Base-by-base conservation (phyloP, 805 yeast species). In the Tanozyma kutaoensis region DNA sequence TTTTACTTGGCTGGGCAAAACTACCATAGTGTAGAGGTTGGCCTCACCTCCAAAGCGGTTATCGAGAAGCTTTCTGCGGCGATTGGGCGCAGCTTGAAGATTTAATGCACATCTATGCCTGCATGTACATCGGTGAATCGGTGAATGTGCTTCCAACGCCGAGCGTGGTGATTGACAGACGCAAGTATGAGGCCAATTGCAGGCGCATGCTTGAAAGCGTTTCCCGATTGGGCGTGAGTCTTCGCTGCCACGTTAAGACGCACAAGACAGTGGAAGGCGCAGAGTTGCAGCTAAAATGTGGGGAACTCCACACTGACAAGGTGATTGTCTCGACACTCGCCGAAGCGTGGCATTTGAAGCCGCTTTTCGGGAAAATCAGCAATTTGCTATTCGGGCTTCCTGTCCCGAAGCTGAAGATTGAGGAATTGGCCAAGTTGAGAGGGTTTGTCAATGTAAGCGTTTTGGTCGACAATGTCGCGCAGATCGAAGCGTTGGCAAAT, bases 201-300 rank as follows among this genome's bases (percentile, higher is more conserved):
- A 50, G 48, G 8, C 46, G 45, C 17, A 71, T 74, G 80, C 53
- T 70, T 8, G 38, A 41, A 4, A 59, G 58, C 29, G 68, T 73
- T 0, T 27, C 34, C 2, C 42, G 43, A 2, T 39, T 72, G 15
- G 33, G 39, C 3, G 56, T 58, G 5, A 54, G 47, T 12, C 77
- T 78, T 44, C 57, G 93, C 32, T 76, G 79, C 3, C 85, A 78
- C 43, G 71, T 79, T 14, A 79, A 79, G 47, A 80, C 91, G 0
- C 85, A 76, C 45, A 79, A 80, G 45, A 65, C 79, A 1, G 36
- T 57, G 8, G 77, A 73, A 37, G 85, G 80, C 5, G 54, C 72
- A 3, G 38, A 46, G 14, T 45, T 66, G 23, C 79, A 75, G 48
- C 44, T 75, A 43, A 76, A 69, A 2, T 15, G 24, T 15, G 30